Conservation (phyloP, 2,329 filamentous ascomycete species). For the Pseudocercospora cruenta region DNA sequence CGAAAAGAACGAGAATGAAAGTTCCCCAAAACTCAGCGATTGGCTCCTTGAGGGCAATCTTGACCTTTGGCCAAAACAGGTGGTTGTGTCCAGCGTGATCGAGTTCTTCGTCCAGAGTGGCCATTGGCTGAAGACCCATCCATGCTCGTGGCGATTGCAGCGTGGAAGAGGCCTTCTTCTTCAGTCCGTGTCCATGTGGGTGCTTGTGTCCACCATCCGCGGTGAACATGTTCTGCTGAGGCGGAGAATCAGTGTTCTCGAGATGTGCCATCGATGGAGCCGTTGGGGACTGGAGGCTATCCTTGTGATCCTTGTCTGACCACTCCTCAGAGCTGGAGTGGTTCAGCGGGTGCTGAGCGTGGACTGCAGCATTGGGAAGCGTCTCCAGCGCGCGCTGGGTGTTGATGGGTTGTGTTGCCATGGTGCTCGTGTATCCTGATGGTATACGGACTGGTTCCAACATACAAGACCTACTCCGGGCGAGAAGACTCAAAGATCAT, state of each 20-base stretch:
- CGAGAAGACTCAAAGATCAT: background rate
- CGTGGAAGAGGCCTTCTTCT: slow-evolving; percentile 10
- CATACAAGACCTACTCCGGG: slow-evolving; percentile 13
- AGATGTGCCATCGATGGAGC: slow-evolving; percentile 10
- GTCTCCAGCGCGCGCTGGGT: slow-evolving; percentile 17
- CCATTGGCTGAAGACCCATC: slow-evolving; percentile 47
- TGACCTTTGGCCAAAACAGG: slow-evolving; percentile 47
- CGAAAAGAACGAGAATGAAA: slow-evolving; percentile 48
- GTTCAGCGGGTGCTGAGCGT: slow-evolving; percentile 12
- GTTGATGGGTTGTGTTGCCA: slow-evolving; percentile 8
- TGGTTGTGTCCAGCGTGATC: slow-evolving; percentile 42
- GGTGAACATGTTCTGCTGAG: slow-evolving; percentile 5
- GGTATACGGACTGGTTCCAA: slow-evolving; percentile 21
- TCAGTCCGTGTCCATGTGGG: background rate
- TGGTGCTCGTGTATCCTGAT: slow-evolving; percentile 9
- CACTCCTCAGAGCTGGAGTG: slow-evolving; percentile 21
- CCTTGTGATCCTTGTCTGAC: slow-evolving; percentile 22
- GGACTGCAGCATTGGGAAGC: slow-evolving; percentile 15
- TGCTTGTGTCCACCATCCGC: slow-evolving; percentile 1
- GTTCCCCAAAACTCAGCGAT: slow-evolving; percentile 52
- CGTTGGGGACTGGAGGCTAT: slow-evolving; percentile 16
- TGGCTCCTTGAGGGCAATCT: slow-evolving; percentile 47
- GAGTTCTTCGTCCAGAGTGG: slow-evolving; percentile 47
- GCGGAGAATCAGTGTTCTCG: background rate
- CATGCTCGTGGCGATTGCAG: slow-evolving; percentile 21